Evolutionary conservation across 2,329 filamentous ascomycete species (phyloP).

Genomic region (Diaporthe destruens): DNA sequence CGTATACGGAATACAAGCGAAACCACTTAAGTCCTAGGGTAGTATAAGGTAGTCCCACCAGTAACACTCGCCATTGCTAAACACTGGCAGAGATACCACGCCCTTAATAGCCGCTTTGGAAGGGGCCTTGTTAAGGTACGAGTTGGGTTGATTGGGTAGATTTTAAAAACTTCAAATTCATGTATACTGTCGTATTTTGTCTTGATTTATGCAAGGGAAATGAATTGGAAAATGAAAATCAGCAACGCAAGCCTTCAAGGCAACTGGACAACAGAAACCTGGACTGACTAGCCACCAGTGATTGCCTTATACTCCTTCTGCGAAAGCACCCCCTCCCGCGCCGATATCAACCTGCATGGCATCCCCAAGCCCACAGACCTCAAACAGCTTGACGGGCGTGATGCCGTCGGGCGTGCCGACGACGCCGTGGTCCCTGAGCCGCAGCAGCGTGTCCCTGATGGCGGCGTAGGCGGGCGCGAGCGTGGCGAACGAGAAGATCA

Average conservation of each 20-base stretch:
- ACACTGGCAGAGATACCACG: too few relatives aligned
- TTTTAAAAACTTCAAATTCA: neutral
- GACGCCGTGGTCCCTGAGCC: conserved; percentile 55
- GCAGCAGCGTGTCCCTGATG: conserved; percentile 53
- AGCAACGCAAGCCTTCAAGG: neutral
- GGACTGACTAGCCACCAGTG: neutral
- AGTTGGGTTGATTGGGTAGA: neutral
- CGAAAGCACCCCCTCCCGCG: conserved; percentile 39
- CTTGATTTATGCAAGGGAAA: neutral
- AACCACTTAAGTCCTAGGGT: too few relatives aligned
- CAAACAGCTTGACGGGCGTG: conserved; percentile 61
- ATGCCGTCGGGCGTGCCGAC: conserved; percentile 53
- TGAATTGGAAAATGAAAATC: neutral
- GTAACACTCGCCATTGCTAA: too few relatives aligned
- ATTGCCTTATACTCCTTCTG: conserved; percentile 38
- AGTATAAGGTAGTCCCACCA: too few relatives aligned
- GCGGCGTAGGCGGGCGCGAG: conserved; percentile 61
- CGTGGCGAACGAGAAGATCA: conserved; percentile 67
- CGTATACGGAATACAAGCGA: too few relatives aligned
- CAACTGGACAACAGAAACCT: neutral
- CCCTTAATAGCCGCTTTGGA: too few relatives aligned
- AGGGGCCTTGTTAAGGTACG: too few relatives aligned
- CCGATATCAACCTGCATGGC: conserved; percentile 61
- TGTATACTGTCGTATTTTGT: neutral
- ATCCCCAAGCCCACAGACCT: conserved; percentile 65